Base-by-base conservation (phyloP, 2,329 filamentous ascomycete species). In the Phialophora chinensis region DNA sequence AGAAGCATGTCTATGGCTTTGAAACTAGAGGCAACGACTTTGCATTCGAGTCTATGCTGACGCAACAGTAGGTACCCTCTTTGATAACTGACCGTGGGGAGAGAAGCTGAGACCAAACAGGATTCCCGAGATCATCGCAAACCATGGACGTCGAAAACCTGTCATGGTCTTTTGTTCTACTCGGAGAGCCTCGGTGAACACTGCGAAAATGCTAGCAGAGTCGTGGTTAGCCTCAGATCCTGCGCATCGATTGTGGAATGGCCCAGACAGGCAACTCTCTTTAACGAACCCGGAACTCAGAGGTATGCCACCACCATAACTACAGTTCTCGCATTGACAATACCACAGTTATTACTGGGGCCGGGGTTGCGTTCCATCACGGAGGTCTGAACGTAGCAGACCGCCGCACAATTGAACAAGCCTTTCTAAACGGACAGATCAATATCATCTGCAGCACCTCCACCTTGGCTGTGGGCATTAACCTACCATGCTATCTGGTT, bases 131-230 rank as follows among this genome's bases (percentile, higher is more conserved):
- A 75, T 94, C 4, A 87, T 96, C 47, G 77, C 81, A 4, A 88
- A 86, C 61, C 89, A 92, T 75, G 88, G 87, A 0, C 82, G 87
- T 53, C 82, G 82, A 49, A 95, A 95, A 73, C 91, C 92, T 0
- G 89, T 92, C 20, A 90, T 96, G 83, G 81, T 96, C 0, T 96
- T 96, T 74, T 95, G 92, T 73, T 89, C 89, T 68, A 95, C 91
- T 0, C 82, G 91, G 42, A 90, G 88, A 66, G 90, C 90, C 0
- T 88, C 89, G 35, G 84, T 88, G 54, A 81, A 77, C 8, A 93
- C 91, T 1, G 91, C 92, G 10, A 86, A 85, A 63, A 78, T 86
- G 50, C 81, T 96, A 42, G 87, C 88, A 1, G 85, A 87, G 27
- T 86, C 87, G 79, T 94, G 90, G 88, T 78, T 79, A 1, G 79